These are phyloP conservation scores for Prunella vulgaris DNA, from an alignment of 257 asterid genomes.

Conservation along the genomic window DNA sequence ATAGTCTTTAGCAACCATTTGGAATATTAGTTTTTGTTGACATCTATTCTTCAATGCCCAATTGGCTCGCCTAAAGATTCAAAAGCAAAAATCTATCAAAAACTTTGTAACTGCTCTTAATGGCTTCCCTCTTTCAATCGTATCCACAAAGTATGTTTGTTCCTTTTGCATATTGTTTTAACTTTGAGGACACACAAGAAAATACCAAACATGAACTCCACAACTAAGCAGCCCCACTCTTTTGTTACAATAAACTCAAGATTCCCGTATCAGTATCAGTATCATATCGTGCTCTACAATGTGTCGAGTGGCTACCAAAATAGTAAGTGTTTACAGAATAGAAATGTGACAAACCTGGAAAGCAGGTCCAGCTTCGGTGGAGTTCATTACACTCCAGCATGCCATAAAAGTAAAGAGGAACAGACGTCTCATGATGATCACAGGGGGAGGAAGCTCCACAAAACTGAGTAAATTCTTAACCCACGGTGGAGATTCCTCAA, in stretches of 20 bases:
- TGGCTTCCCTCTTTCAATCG: not conserved
- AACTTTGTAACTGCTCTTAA: not conserved
- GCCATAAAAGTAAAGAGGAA: constrained; percentile 95
- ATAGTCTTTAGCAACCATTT: not conserved
- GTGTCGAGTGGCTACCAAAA: not conserved
- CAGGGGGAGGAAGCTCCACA: constrained; percentile 81
- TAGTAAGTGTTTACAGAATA: not conserved
- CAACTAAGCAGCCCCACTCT: not conserved
- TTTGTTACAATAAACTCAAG: not conserved
- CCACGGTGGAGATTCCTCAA: constrained; percentile 98
- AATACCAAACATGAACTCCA: not conserved
- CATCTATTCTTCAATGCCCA: not conserved
- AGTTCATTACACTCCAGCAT: constrained; percentile 92
- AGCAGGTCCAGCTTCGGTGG: constrained; percentile 98
- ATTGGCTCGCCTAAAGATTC: not conserved
- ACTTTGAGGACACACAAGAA: not conserved
- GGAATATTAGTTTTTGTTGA: not conserved
- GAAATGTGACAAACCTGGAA: constrained; percentile 63
- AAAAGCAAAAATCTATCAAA: not conserved
- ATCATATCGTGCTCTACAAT: not conserved
- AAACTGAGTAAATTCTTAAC: constrained; percentile 73
- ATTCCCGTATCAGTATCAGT: too few relatives aligned
- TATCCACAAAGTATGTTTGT: not conserved
- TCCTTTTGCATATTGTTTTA: not conserved
- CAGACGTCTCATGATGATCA: constrained; percentile 78